Evolutionary conservation across 352 stramenopile genomes (phyloP).

Genomic region (Pythium sp.): DNA sequence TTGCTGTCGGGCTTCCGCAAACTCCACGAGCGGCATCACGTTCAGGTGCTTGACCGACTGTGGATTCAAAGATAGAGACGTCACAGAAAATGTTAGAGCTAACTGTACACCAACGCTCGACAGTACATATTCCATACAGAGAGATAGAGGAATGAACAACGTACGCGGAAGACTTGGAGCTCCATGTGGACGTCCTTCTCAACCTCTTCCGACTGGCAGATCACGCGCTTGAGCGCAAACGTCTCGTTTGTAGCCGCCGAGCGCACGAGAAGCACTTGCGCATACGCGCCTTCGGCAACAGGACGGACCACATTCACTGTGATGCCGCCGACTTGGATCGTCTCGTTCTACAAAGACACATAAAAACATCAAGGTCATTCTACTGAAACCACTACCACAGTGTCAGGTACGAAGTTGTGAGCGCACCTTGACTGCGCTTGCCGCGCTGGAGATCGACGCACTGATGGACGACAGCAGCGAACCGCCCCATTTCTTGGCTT

Average conservation of each 20-base stretch:
- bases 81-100: background rate
- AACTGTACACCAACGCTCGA: background rate
- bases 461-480: slow-evolving; percentile 80
- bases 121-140: background rate
- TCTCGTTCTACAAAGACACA: slow-evolving; percentile 42
- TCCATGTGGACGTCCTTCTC: slow-evolving; percentile 76
- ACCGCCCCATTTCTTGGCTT: slow-evolving; percentile 84
- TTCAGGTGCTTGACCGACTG: slow-evolving; percentile 82
- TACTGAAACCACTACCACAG: background rate
- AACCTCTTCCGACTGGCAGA: slow-evolving; percentile 81
- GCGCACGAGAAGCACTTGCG: slow-evolving; percentile 80
- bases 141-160: slow-evolving; percentile 1
- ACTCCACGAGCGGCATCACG: slow-evolving; percentile 77
- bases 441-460: slow-evolving; percentile 65
- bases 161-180: slow-evolving; percentile 70
- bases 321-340: slow-evolving; percentile 69
- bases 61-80: background rate
- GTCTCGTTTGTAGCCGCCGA: slow-evolving; percentile 60
- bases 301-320: slow-evolving; percentile 65
- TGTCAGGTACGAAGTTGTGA: background rate
- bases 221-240: slow-evolving; percentile 80
- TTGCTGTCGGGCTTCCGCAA: slow-evolving; percentile 61
- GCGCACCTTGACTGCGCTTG: slow-evolving; percentile 53
- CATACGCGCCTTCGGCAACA: slow-evolving; percentile 74
- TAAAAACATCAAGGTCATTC: too few species aligned